Evolutionary conservation across 202 grass and related monocot species (phyloP).

Genomic region (Setaria italica): DNA sequence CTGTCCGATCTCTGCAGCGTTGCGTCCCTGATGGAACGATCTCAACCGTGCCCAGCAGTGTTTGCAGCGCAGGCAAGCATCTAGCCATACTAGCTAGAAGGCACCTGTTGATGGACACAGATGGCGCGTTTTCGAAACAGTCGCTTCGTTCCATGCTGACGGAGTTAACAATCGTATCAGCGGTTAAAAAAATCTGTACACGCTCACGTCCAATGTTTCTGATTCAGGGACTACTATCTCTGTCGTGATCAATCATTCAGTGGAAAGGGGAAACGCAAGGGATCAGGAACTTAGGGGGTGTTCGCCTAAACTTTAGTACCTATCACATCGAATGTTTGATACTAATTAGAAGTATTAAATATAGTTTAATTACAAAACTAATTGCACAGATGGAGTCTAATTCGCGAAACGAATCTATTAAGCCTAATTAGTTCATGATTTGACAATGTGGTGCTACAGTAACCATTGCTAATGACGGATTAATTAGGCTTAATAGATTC

Average conservation of each 20-base stretch:
- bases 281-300: too few relatives aligned
- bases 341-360: too few relatives aligned
- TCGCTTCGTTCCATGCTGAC: neutral
- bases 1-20: neutral
- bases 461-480: too few relatives aligned
- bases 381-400: too few relatives aligned
- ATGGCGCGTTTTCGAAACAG: neutral
- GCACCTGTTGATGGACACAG: neutral
- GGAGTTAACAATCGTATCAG: neutral
- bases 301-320: too few relatives aligned
- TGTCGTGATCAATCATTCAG: conserved; percentile 14
- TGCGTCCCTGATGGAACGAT: neutral
- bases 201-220: neutral
- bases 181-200: neutral
- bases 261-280: neutral
- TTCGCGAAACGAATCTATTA: too few relatives aligned
- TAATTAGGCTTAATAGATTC: too few relatives aligned
- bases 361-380: too few relatives aligned
- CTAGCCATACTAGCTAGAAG: neutral
- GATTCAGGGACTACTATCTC: neutral
- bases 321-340: too few relatives aligned
- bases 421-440: too few relatives aligned
- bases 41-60: neutral
- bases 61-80: neutral
- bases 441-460: too few relatives aligned